A percentile compares a stretch with the other conserved stretches of the same genome.
Evolutionary conservation across 2,329 filamentous ascomycete species (phyloP).

Genomic region (Nemania abortiva): DNA sequence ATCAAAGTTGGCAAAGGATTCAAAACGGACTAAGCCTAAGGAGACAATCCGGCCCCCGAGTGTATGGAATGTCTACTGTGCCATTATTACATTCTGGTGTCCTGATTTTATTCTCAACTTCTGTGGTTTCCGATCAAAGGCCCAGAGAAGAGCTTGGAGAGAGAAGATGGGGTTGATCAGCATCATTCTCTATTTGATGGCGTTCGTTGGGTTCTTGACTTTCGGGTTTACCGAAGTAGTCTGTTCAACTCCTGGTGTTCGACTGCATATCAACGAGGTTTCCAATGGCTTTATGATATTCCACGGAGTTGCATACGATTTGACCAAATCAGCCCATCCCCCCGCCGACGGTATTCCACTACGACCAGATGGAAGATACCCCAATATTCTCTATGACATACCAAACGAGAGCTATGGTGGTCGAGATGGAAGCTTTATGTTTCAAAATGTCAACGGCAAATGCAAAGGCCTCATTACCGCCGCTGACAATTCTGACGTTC

Average conservation of each 20-base stretch:
- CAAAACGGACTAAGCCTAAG: constrained; percentile 65
- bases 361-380: constrained; percentile 59
- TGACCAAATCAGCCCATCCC: constrained; percentile 82
- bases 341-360: constrained; percentile 81
- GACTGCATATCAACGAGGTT: constrained; percentile 87
- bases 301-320: constrained; percentile 89
- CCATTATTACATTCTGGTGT: constrained; percentile 93
- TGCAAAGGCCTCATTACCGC: constrained; percentile 91
- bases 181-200: constrained; percentile 89
- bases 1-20: constrained; percentile 67
- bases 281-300: constrained; percentile 91
- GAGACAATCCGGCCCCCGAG: constrained; percentile 83
- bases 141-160: constrained; percentile 92
- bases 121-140: constrained; percentile 86
- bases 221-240: constrained; percentile 95
- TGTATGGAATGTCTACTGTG: constrained; percentile 95
- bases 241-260: constrained; percentile 77
- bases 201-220: constrained; percentile 91
- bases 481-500: constrained; percentile 79
- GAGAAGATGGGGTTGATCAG: constrained; percentile 98
- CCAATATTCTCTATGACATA: constrained; percentile 91
- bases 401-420: constrained; percentile 79
- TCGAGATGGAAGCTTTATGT: constrained; percentile 95
- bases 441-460: constrained; percentile 97
- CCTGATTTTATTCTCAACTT: constrained; percentile 86